Base-by-base conservation (phyloP, 2,329 filamentous ascomycete genomes). In the Pseudogymnoascus sp. region DNA sequence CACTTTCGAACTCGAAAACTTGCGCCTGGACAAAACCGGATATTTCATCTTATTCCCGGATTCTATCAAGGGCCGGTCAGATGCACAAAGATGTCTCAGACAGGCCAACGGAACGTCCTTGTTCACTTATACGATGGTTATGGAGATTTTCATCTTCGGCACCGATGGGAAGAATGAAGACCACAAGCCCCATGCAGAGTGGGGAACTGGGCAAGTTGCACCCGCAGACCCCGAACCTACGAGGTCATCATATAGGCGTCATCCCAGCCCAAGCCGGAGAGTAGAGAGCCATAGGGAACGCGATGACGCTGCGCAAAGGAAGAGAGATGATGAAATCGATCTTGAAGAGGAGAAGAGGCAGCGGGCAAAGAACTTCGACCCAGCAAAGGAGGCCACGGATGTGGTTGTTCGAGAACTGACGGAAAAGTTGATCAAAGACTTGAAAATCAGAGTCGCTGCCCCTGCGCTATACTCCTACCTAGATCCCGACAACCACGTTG, bases 31-130 rank as follows among this genome's bases (percentile, higher is more conserved):
- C 73, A 85, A 85, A 64, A 88, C 86, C 0, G 95, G 95, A 0
- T 99, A 97, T 75, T 97, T 91, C 73, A 86, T 97, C 62, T 80
- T 92, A n/a, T 99, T 99, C 71, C 85, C 90, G 61, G 88, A 93
- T 70, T 90, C 86, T 1, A 83, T 84, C 63, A 80, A 82, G 7
- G 93, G 93, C 2, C 87, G 92, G 70, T 81, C 87, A 63, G 92
- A 97, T 75, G 88, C 91, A 0, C 87, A 90, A 68, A 83, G 89
- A 66, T 97, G 93, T 73, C 93, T 86, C 74, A 82, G 85, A 62
- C 83, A 87, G 61, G 92, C 90, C 68, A 87, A 97, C 73, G 88
- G 89, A 73, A 88, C 88, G 47, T 84, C 89, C 5, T 85, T 99
- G 67, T 99, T 99, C 78, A 97, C 89, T 1, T 97, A 97, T 69